These are phyloP conservation scores for Zygoascus flipseniorum DNA, from an alignment of 805 yeast genomes.

Conservation along the genomic window DNA sequence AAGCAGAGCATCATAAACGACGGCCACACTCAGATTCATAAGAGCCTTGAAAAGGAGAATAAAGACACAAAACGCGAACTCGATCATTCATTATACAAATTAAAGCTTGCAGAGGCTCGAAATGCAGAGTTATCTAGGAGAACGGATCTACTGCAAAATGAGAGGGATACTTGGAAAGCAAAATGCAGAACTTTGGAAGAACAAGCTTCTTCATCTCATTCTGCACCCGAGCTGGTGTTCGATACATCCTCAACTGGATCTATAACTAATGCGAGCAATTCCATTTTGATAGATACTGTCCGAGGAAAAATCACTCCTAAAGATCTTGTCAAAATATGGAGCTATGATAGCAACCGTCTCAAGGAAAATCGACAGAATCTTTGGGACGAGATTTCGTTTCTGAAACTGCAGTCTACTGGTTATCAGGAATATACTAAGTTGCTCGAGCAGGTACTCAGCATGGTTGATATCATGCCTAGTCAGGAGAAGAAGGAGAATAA, in stretches of 20 bases:
- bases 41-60: background rate
- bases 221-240: background rate
- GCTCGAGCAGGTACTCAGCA: background rate
- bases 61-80: background rate
- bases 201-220: background rate
- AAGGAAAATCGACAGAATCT: background rate
- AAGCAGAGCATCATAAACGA: background rate
- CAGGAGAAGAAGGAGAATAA: background rate
- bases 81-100: background rate
- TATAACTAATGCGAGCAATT: background rate
- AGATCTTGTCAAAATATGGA: background rate
- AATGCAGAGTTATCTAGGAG: background rate
- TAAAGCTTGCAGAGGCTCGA: background rate
- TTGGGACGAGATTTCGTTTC: background rate
- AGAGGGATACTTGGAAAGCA: background rate
- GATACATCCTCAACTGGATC: background rate
- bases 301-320: constrained; percentile 1
- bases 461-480: background rate
- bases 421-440: constrained; percentile 1
- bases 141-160: background rate
- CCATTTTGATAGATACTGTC: background rate
- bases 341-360: background rate
- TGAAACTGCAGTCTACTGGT: background rate
- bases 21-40: too few species aligned
- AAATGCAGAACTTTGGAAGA: background rate